A percentile compares a stretch with the other conserved stretches of the same genome.
These are phyloP conservation scores for Collybia mongolica DNA, from an alignment of 768 basidiomycete species.

Conservation along the genomic window DNA sequence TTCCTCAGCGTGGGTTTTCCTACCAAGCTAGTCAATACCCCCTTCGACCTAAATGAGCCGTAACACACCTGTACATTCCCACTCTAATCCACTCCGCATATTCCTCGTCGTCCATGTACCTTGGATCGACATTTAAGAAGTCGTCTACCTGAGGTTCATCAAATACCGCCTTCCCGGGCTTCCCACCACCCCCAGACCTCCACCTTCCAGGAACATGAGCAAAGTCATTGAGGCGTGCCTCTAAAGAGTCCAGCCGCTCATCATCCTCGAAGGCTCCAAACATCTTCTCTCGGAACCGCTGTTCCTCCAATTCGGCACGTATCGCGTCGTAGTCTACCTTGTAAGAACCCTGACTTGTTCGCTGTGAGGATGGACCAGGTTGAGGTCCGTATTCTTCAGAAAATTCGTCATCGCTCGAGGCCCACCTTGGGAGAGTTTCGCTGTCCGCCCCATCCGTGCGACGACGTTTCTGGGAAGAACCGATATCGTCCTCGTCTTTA, in stretches of 20 bases:
- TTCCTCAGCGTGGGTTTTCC: conserved; percentile 68
- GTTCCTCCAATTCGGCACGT: conserved; percentile 58
- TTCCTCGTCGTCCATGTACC: conserved; percentile 77
- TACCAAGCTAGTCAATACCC: conserved; percentile 20
- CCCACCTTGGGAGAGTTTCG: conserved; percentile 39
- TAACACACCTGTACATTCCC: conserved; percentile 78
- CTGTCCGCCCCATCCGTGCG: conserved; percentile 24
- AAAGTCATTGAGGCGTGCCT: conserved; percentile 65
- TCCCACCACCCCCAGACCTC: conserved; percentile 31
- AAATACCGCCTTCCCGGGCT: conserved; percentile 19
- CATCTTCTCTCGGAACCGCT: conserved; percentile 70
- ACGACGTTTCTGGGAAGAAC: conserved; percentile 17
- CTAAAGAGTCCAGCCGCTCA: conserved; percentile 60
- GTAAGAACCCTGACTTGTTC: conserved; percentile 16
- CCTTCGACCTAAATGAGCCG: neutral
- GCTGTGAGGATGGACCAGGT: conserved; percentile 18
- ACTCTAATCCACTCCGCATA: conserved; percentile 85
- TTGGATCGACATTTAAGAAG: conserved; percentile 41
- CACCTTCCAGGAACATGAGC: conserved; percentile 75
- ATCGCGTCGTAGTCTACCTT: conserved; percentile 48
- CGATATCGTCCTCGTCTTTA: conserved; percentile 12
- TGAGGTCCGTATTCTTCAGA: conserved; percentile 9
- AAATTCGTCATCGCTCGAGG: conserved; percentile 44
- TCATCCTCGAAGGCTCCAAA: conserved; percentile 73
- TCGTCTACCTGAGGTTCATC: conserved; percentile 29